phyloP scores from a whole-genome alignment of 805 yeast species.

The Lachancea cidri region DNA sequence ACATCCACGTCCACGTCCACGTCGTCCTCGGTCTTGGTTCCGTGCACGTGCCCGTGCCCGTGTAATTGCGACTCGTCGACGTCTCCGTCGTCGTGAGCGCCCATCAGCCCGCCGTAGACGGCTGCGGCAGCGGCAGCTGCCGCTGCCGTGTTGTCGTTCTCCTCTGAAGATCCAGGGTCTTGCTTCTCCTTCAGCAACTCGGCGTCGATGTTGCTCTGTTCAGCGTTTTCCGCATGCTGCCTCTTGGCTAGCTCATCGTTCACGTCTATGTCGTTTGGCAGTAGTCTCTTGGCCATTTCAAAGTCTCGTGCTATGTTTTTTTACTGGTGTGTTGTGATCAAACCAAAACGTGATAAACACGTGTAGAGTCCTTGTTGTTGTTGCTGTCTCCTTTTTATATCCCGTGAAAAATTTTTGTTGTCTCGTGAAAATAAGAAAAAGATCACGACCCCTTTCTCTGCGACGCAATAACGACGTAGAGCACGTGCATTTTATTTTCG shows the following conservation, averaged over 20 bases:
- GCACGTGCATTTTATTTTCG: no score
- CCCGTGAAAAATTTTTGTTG: background rate
- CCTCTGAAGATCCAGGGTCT: conserved; percentile 6
- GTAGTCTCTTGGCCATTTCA: conserved; percentile 15
- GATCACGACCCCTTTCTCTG: no score
- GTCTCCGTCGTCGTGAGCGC: conserved; percentile 18
- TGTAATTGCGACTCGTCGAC: conserved; percentile 5
- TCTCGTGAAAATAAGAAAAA: background rate
- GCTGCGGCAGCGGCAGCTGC: conserved; percentile 28
- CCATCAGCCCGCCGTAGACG: conserved; percentile 21
- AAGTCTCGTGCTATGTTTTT: conserved; percentile 1
- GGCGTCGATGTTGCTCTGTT: conserved; percentile 27
- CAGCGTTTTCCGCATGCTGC: conserved; percentile 8
- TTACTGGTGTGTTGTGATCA: conserved; percentile 1
- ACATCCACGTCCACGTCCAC: conserved; percentile 6
- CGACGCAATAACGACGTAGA: background rate
- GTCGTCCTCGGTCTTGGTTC: conserved; percentile 5
- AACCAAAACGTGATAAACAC: conserved; percentile 31
- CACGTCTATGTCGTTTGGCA: conserved; percentile 17
- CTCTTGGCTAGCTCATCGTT: conserved; percentile 8
- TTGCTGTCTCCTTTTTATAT: background rate
- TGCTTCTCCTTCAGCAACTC: conserved; percentile 19
- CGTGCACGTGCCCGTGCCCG: conserved; percentile 3
- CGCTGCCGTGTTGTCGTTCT: conserved; percentile 15
- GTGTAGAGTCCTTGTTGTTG: conserved; percentile 15